Evolutionary conservation across 208 protist species (phyloP).

Genomic region (Wallacemonas rigidus): DNA sequence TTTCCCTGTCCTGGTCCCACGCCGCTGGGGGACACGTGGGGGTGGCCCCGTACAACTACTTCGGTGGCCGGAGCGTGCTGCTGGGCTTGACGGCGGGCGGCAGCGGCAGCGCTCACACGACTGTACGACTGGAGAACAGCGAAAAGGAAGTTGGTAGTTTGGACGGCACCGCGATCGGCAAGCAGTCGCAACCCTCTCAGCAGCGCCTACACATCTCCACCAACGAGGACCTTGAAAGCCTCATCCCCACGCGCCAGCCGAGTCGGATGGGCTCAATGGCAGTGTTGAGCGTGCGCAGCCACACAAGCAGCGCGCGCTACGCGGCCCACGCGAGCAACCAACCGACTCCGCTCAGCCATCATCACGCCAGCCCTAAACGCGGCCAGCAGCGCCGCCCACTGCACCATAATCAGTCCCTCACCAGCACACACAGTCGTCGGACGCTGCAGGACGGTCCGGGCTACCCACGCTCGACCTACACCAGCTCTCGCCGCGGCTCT

Average conservation of each 20-base stretch:
- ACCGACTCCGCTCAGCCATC: not conserved
- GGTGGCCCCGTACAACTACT: constrained; percentile 8
- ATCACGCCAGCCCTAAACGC: too few species aligned
- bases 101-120: not conserved
- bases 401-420: not conserved
- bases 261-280: not conserved
- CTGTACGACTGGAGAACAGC: not conserved
- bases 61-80: constrained; percentile 10
- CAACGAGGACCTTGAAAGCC: constrained; percentile 12
- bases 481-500: constrained; percentile 1
- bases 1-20: not conserved
- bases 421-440: not conserved
- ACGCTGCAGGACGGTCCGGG: not conserved
- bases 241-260: constrained; percentile 3
- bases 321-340: not conserved
- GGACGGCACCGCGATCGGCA: not conserved
- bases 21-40: too few species aligned
- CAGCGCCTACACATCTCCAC: not conserved
- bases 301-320: not conserved
- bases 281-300: not conserved
- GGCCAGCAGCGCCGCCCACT: too few species aligned
- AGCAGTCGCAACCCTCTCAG: not conserved
- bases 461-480: not conserved
- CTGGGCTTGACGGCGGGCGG: not conserved
- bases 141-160: not conserved